Base-by-base conservation (phyloP, 768 basidiomycete species). In the Tubosaeta sp. region DNA sequence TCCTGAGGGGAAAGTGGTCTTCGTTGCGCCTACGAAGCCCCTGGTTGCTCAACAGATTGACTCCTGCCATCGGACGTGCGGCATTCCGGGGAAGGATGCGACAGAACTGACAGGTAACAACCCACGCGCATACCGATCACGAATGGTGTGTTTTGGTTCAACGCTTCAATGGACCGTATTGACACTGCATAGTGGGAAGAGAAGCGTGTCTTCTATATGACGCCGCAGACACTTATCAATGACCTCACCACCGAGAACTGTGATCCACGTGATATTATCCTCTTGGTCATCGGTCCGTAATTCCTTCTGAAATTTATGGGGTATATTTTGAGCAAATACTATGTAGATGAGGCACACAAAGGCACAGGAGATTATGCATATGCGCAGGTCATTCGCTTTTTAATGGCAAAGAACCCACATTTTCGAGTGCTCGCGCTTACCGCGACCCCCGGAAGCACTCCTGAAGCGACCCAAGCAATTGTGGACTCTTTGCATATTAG, bases 401-500 rank as follows among this genome's bases (percentile, higher is more conserved):
- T 99, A 59, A 96, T 94, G 86, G 83, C 90, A 2, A 92, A 90
- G 69, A 97, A 98, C 60, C 93, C 93, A 0, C 81, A 94, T 68
- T 94, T 95, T 63, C 84, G 96, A 14, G 75, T 98, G 9, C 74
- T 99, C 19, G 96, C 96, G 2, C 77, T 99, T 19, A 98, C 93
- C 6, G 96, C 96, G 2, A 99, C 96, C 7, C 96, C 96, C 12
- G 95, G 94, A 38, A 74, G 84, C 55, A 87, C 80, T 39, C 82
- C 86, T 1, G 90, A 93, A 31, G 84, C 84, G n/a, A 86, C 98
- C 3, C 96, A 99, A 68, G 73, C 70, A 6, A 82, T 99, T 31
- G 81, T 98, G n/a, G 92, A 98, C 64, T 84, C 86, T 16, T 72
- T 99, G 11, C 96, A 98, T 62, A 94, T 99, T 49, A 93, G 93